Evolutionary conservation across 306 rosid species (phyloP).

Genomic region (Gillenia trifoliata): DNA sequence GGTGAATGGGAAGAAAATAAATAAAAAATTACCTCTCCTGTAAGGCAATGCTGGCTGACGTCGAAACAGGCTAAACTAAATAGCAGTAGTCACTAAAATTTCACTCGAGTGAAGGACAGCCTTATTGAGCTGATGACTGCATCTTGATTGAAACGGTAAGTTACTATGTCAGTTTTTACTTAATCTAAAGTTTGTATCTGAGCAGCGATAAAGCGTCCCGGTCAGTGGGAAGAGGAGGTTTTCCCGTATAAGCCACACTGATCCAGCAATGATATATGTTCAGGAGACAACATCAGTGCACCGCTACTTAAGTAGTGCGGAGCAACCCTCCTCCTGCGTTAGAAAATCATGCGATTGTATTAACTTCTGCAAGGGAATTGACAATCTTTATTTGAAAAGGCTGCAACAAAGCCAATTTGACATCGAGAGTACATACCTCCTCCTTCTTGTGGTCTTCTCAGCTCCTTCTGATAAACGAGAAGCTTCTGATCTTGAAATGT

Average conservation of each 20-base stretch:
- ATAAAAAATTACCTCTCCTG: background rate
- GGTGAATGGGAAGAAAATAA: constrained; percentile 3
- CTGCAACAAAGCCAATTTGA: constrained; percentile 6
- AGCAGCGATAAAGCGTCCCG: background rate
- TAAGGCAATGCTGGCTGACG: background rate
- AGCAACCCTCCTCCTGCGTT: constrained; percentile 52
- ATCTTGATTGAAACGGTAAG: background rate
- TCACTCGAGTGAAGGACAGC: background rate
- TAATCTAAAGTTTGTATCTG: constrained; percentile 22
- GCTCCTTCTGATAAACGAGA: constrained; percentile 46
- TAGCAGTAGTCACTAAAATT: background rate
- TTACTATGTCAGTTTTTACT: constrained; percentile 23
- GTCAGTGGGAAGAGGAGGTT: constrained; percentile 24
- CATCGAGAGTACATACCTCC: constrained; percentile 44
- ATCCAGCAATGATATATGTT: constrained; percentile 57
- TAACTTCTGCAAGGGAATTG: constrained; percentile 11
- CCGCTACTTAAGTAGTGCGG: constrained; percentile 71
- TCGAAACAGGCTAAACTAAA: constrained; percentile 5
- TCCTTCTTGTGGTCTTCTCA: constrained; percentile 35
- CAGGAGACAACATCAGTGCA: constrained; percentile 44
- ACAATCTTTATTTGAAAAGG: constrained; percentile 2
- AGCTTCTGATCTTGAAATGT: constrained; percentile 65
- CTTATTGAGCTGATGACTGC: constrained; percentile 16
- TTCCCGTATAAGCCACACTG: constrained; percentile 38
- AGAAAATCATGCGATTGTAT: constrained; percentile 18